Conservation (phyloP, 2,329 filamentous ascomycete genomes). For the Aphanoascus verrucosus region DNA sequence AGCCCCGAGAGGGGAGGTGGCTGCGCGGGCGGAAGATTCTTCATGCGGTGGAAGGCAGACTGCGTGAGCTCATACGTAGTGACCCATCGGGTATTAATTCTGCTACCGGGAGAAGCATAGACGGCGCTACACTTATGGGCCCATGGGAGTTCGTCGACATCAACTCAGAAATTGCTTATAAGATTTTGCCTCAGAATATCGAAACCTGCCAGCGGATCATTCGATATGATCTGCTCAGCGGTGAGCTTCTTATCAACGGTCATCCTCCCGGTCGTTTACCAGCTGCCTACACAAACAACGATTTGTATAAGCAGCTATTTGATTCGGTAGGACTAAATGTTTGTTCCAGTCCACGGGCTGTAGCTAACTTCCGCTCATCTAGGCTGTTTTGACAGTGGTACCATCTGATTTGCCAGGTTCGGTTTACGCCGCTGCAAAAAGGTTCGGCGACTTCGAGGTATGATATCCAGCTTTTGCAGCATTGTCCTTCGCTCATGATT, state of each 20-base stretch:
- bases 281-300: conserved; percentile 15
- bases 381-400: conserved; percentile 24
- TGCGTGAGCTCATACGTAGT: conserved; percentile 13
- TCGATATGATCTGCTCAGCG: conserved; percentile 24
- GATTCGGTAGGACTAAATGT: conserved; percentile 18
- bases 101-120: conserved; percentile 22
- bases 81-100: conserved; percentile 18
- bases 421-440: conserved; percentile 25
- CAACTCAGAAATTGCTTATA: conserved; percentile 16
- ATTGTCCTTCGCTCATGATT: not conserved
- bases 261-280: conserved; percentile 24
- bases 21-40: conserved; percentile 16
- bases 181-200: conserved; percentile 7
- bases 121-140: conserved; percentile 19
- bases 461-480: not conserved
- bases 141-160: conserved; percentile 21
- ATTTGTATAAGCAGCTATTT: conserved; percentile 20
- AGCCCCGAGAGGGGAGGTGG: conserved; percentile 11
- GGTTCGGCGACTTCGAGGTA: conserved; percentile 21
- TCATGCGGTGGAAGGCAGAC: conserved; percentile 14
- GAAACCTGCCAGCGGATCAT: conserved; percentile 15
- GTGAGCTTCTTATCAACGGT: conserved; percentile 26
- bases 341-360: conserved; percentile 6
- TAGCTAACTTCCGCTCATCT: conserved; percentile 10
- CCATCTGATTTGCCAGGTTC: conserved; percentile 28